Evolutionary conservation across 129 eudicot species (phyloP).

Genomic region (Calendula officinalis): DNA sequence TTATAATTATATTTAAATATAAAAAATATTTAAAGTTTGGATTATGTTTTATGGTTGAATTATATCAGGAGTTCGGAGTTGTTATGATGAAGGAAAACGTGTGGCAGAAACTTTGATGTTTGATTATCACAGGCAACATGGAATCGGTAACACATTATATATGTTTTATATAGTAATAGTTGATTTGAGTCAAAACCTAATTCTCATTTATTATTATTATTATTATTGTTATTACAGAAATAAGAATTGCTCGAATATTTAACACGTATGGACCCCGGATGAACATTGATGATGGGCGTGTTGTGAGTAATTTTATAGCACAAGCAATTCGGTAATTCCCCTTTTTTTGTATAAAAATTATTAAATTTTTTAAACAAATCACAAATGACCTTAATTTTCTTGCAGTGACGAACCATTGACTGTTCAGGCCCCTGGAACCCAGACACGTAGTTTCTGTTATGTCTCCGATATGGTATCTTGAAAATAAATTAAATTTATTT

Average conservation of each 20-base stretch:
- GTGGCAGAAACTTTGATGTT: conserved; percentile 85
- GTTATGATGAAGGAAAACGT: conserved; percentile 83
- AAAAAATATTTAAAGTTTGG: not conserved
- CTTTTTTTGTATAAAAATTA: not conserved
- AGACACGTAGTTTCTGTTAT: conserved; percentile 81
- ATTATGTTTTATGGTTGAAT: not conserved
- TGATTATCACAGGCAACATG: conserved; percentile 83
- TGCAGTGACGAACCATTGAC: conserved; percentile 81
- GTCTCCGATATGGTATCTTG: conserved; percentile 64
- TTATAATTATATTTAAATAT: not conserved
- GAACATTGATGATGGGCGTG: conserved; percentile 89
- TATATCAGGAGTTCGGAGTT: conserved; percentile 62
- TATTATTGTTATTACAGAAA: conserved; percentile 35
- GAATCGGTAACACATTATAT: conserved; percentile 42
- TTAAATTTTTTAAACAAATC: not conserved
- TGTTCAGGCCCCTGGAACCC: conserved; percentile 75
- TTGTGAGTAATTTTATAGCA: conserved; percentile 86
- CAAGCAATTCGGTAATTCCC: conserved; percentile 68
- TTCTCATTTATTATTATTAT: not conserved
- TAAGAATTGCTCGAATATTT: conserved; percentile 74
- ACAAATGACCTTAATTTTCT: not conserved
- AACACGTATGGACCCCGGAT: conserved; percentile 89
- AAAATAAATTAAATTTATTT: not conserved
- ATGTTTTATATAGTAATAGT: conserved; percentile 3
- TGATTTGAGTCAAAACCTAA: conserved; percentile 11